Conservation (phyloP, 352 stramenopile species). For the Pythium angustatum region DNA sequence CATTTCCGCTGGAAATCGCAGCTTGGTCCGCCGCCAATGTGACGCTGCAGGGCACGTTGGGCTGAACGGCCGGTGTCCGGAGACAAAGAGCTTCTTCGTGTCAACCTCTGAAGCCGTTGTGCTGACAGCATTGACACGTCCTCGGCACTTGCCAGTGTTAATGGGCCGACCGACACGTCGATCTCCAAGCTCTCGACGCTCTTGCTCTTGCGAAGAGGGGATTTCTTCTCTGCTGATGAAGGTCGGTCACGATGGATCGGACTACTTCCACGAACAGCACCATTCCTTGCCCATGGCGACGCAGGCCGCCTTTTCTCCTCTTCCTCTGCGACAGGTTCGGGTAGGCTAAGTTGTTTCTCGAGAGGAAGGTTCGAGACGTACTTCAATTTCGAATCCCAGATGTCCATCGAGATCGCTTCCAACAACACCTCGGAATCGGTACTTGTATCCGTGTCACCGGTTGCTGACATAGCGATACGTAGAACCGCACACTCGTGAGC, state of each 20-base stretch:
- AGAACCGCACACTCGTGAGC: constrained; percentile 65
- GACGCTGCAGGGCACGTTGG: constrained; percentile 67
- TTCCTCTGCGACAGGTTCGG: constrained; percentile 31
- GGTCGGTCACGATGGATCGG: background rate
- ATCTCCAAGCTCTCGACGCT: constrained; percentile 27
- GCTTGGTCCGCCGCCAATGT: constrained; percentile 68
- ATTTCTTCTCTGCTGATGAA: constrained; percentile 10
- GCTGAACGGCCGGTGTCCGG: constrained; percentile 48
- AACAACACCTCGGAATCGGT: constrained; percentile 79
- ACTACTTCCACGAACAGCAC: background rate
- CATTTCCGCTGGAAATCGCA: constrained; percentile 77
- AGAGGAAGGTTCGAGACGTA: constrained; percentile 80
- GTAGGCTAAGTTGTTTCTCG: constrained; percentile 61
- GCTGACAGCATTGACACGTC: constrained; percentile 22
- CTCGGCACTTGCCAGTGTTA: background rate
- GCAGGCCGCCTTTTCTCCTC: constrained; percentile 21
- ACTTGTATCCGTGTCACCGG: constrained; percentile 52
- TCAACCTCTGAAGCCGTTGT: constrained; percentile 15
- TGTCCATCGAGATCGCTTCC: constrained; percentile 86
- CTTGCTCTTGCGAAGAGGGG: constrained; percentile 27
- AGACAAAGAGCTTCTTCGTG: constrained; percentile 43
- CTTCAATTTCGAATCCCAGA: constrained; percentile 84
- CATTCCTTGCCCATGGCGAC: constrained; percentile 9
- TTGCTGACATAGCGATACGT: constrained; percentile 80
- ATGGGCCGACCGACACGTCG: constrained; percentile 1